phyloP scores from a whole-genome alignment of 2,329 filamentous ascomycete species.

The Stagonosporopsis rhizophila region DNA sequence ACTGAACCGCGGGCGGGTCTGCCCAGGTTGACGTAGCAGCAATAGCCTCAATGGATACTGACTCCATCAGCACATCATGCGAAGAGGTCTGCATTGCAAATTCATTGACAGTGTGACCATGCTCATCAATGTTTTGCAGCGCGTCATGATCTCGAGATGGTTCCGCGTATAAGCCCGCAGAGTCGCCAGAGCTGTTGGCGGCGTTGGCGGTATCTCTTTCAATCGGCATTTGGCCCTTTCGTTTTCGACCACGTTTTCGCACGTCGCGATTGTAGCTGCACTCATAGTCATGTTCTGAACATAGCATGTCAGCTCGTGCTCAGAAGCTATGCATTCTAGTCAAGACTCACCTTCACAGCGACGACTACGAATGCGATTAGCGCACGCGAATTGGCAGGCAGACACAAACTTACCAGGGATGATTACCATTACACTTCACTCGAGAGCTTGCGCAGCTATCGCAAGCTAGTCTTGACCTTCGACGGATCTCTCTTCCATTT shows the following conservation, averaged over 20 bases:
- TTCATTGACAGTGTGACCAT: not conserved
- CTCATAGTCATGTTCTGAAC: not conserved
- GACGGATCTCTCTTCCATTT: slow-evolving; percentile 3
- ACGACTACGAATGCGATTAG: not conserved
- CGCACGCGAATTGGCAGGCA: no score
- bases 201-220: not conserved
- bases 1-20: not conserved
- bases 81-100: not conserved
- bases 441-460: slow-evolving; percentile 4
- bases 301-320: not conserved
- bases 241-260: slow-evolving; percentile 5
- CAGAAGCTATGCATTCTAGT: not conserved
- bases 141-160: not conserved
- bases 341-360: slow-evolving; percentile 4
- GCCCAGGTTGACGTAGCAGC: not conserved
- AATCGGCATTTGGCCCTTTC: not conserved
- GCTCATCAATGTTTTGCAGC: not conserved
- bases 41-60: not conserved
- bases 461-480: slow-evolving; percentile 4
- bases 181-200: not conserved
- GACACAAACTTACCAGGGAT: not conserved
- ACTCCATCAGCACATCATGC: not conserved
- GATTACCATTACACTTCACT: slow-evolving; percentile 1
- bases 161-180: not conserved
- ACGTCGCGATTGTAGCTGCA: slow-evolving; percentile 4